Evolutionary conservation across 257 asterid species (phyloP), one percentile per base, ranked within the genome.

Genomic region (Paulownia fortunei): DNA sequence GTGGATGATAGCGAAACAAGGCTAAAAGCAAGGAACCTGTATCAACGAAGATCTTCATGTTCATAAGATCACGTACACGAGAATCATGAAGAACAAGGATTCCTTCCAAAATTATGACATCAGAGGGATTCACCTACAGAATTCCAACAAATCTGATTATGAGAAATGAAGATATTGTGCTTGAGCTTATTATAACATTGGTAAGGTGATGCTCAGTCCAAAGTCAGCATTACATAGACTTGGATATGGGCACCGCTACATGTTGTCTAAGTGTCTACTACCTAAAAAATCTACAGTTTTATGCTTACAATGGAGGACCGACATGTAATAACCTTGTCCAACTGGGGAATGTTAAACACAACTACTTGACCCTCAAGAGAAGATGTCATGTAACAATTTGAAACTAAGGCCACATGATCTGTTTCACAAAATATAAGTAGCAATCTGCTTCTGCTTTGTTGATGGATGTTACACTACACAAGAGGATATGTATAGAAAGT

Each of bases 41-140:
- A 83, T 95, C 99, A 79, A 95, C 98, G 82, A 95, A 95, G 84
- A 95, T 87, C 93, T 93, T 91, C 96, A 95, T 92, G 87, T 91
- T 95, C 98, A 95, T 88, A 71, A 89, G 90, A 39, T 82, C 94
- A 76, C 98, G 94, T 67, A 91, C 88, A 71, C 93, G 97, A 51
- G 88, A 78, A 84, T 93, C 98, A 39, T 95, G 98, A 82, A 95
- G 94, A 74, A 95, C 87, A 72, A 95, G 91, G 81, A 95, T 93
- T 70, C 99, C 99, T 85, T 95, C 97, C 84, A 95, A 79, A 76
- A 95, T 95, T 76, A 95, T 88, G 65, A 93, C 94, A 61, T 95
- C 97, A 6, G 97, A 81, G 44, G 97, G 92, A 78, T 95, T 92
- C 76, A 95, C 96, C 98, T 95, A 59, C 82, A 79, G 54, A 81